Percentiles rank a stretch among this genome's conserved stretches.
phyloP scores from a whole-genome alignment of 2,329 filamentous ascomycete species.

The Domatiomyces globalis region DNA sequence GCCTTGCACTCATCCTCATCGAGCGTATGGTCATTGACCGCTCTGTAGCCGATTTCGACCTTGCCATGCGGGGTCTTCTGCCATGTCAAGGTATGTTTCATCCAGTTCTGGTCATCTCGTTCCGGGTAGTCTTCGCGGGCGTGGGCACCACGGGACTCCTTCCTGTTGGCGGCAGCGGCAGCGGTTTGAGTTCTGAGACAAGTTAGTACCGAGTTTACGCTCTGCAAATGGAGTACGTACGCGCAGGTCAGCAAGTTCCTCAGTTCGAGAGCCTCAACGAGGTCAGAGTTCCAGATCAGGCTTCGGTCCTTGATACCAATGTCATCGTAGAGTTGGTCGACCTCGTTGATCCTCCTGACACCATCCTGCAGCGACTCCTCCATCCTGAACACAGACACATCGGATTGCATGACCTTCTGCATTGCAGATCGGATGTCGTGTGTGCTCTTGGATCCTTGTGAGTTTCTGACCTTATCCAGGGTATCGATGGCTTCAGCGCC shows the following conservation, averaged over 20 bases:
- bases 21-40: constrained; percentile 67
- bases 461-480: constrained; percentile 72
- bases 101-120: constrained; percentile 90
- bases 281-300: constrained; percentile 99
- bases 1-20: constrained; percentile 94
- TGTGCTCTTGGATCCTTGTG: constrained; percentile 73
- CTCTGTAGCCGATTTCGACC: constrained; percentile 74
- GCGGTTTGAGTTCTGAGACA: constrained; percentile 55
- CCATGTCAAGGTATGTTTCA: constrained; percentile 97
- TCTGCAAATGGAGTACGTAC: constrained; percentile 40
- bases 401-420: constrained; percentile 97
- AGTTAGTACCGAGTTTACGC: not conserved
- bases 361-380: constrained; percentile 89
- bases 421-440: constrained; percentile 78
- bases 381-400: constrained; percentile 91
- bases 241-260: constrained; percentile 93
- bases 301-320: constrained; percentile 94
- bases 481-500: constrained; percentile 63
- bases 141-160: constrained; percentile 94
- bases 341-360: constrained; percentile 71
- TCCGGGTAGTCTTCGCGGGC: constrained; percentile 94
- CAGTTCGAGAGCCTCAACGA: constrained; percentile 90
- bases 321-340: constrained; percentile 65
- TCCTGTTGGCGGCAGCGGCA: constrained; percentile 74
- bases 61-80: constrained; percentile 84